Percentiles rank a stretch among this genome's conserved stretches.
These are phyloP conservation scores for Pseudogymnoascus sp. DNA, from an alignment of 2,329 filamentous ascomycete species.

Conservation along the genomic window DNA sequence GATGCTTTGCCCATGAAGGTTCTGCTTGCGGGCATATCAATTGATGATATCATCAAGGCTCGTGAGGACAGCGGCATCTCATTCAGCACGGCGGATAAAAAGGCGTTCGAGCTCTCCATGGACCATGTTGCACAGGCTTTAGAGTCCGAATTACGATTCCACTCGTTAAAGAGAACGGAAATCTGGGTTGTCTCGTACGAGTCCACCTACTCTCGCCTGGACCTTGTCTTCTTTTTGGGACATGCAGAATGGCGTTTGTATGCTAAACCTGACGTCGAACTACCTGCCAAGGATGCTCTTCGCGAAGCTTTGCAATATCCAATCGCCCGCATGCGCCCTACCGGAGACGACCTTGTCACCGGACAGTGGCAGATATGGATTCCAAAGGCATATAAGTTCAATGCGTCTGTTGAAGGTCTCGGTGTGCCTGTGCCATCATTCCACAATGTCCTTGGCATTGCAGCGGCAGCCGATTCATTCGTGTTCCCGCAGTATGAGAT, in stretches of 20 bases:
- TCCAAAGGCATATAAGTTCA: slow-evolving; percentile 31
- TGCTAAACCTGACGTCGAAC: slow-evolving; percentile 33
- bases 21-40: slow-evolving; percentile 27
- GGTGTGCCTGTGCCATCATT: slow-evolving; percentile 18
- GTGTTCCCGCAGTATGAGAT: slow-evolving; percentile 40
- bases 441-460: slow-evolving; percentile 17
- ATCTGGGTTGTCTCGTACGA: slow-evolving; percentile 38
- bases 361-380: slow-evolving; percentile 40
- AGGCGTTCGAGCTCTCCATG: slow-evolving; percentile 29
- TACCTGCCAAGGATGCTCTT: slow-evolving; percentile 33
- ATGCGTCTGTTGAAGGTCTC: slow-evolving; percentile 33
- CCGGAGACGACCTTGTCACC: slow-evolving; percentile 25
- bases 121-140: slow-evolving; percentile 28
- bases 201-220: slow-evolving; percentile 32
- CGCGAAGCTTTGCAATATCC: slow-evolving; percentile 39
- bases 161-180: slow-evolving; percentile 27
- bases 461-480: neutral
- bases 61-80: slow-evolving; percentile 13
- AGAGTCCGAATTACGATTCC: slow-evolving; percentile 28
- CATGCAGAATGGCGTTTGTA: slow-evolving; percentile 41
- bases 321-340: slow-evolving; percentile 40
- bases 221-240: slow-evolving; percentile 30
- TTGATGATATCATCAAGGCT: slow-evolving; percentile 21
- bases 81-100: slow-evolving; percentile 18
- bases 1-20: slow-evolving; percentile 36